Evolutionary conservation across 2,329 filamentous ascomycete species (phyloP), one percentile per base, ranked within the genome.

Genomic region (Endoconidiophora laricicola): DNA sequence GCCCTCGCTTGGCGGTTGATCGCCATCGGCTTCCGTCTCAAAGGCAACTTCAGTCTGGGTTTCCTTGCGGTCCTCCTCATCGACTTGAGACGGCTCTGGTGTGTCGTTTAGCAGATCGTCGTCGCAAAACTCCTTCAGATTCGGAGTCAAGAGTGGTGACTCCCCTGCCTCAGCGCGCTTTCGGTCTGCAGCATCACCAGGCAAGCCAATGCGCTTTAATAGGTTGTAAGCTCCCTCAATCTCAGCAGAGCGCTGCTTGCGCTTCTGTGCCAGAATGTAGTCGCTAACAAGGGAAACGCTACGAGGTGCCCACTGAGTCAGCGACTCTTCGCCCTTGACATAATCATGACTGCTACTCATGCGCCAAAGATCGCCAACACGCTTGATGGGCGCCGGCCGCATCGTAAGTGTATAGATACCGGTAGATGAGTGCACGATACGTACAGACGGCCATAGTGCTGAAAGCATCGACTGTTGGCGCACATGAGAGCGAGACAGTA

Each of bases 321-420:
- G 70, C 45, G 81, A 74, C 63, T 98, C 91, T 65, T 98, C 88
- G 50, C 91, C 91, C 63, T 94, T 95, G 58, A 98, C 85, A 60
- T 95, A 96, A 62, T 94, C 86, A 59, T 94, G 83, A 53, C 86
- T 81, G 14, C 88, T 96, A 63, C 87, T 93, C 79, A 96, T 86
- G 49, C 91, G 79, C 91, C 91, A 98, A 10, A 98, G 71, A 61
- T 98, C 91, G 2, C 86, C 86, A 0, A 87, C 86, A 44, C 86
- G 78, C 65, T 95, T 95, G 46, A 94, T 87, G 2, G 87, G 87
- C 6, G 86, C 81, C 0, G 91, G 91, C 26, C 86, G 81, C 63
- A 96, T 81, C 4, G 80, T 80, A 46, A 96, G 69, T 1, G 85
- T 87, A 65, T 94, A 98, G 52, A 94, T 85, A 42, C 79, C 80